These are phyloP conservation scores for Brettanomyces anomalus DNA, from an alignment of 805 yeast species.

Conservation along the genomic window DNA sequence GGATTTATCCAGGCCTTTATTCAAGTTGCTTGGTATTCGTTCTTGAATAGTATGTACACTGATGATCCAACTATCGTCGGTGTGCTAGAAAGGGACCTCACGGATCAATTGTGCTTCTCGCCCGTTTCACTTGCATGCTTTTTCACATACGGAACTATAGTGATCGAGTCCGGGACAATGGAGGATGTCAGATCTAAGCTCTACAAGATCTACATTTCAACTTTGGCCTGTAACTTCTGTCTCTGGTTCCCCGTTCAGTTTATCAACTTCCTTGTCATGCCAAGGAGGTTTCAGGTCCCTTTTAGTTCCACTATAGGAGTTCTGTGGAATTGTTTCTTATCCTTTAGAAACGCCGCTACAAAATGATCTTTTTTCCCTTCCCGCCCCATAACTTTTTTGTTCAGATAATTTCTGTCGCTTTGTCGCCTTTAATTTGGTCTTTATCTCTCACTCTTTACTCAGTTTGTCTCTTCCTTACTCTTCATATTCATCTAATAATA, in stretches of 20 bases:
- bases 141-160: slow-evolving; percentile 75
- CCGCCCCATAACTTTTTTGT: too few relatives aligned
- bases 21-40: slow-evolving; percentile 84
- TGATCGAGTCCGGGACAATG: slow-evolving; percentile 66
- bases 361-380: neutral
- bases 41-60: slow-evolving; percentile 67
- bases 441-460: too few relatives aligned
- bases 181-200: slow-evolving; percentile 58
- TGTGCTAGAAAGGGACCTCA: slow-evolving; percentile 75
- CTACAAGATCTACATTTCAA: slow-evolving; percentile 54
- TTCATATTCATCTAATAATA: too few relatives aligned
- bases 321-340: slow-evolving; percentile 88
- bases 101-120: slow-evolving; percentile 85
- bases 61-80: slow-evolving; percentile 79
- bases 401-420: too few relatives aligned
- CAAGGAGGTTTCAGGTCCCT: slow-evolving; percentile 75
- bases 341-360: slow-evolving; percentile 56
- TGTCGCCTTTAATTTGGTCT: too few relatives aligned
- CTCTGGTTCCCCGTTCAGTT: slow-evolving; percentile 84
- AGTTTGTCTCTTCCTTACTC: too few relatives aligned
- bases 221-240: slow-evolving; percentile 57
- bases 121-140: slow-evolving; percentile 77
- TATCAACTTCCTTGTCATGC: slow-evolving; percentile 61
- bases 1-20: slow-evolving; percentile 75
- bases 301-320: slow-evolving; percentile 82